A percentile compares a stretch with the other conserved stretches of the same genome.
These are phyloP conservation scores for Chlamydomonas incerta DNA, from an alignment of 139 green algal genomes.

Conservation along the genomic window DNA sequence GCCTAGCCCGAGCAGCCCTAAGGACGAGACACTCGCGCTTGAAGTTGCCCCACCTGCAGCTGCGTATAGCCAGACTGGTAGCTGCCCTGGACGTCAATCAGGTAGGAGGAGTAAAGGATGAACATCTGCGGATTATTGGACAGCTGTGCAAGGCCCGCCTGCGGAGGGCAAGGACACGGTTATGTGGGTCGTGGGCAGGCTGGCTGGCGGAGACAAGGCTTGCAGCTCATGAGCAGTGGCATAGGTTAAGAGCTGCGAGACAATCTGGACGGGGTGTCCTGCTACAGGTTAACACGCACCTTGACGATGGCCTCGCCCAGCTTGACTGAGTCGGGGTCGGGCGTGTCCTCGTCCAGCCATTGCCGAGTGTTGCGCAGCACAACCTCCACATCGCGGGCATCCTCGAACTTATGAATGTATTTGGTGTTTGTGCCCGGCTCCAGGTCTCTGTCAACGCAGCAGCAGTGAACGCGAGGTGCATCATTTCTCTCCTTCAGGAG, in stretches of 20 bases:
- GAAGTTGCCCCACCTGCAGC: not conserved
- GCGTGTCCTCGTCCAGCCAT: conserved; percentile 27
- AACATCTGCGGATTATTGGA: not conserved
- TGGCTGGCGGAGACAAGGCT: no score
- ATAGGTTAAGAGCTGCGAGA: no score
- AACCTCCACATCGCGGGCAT: conserved; percentile 19
- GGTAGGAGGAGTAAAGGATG: conserved; percentile 31
- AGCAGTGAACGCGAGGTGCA: no score
- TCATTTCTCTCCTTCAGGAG: no score
- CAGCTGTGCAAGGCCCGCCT: no score
- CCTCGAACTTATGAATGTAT: conserved; percentile 17
- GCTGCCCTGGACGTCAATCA: conserved; percentile 28
- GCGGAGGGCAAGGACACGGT: no score
- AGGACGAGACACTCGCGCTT: no score
- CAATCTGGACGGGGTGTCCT: no score
- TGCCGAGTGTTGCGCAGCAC: conserved; percentile 3
- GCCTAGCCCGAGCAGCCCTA: no score
- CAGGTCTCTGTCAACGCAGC: not conserved
- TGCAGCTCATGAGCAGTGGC: no score
- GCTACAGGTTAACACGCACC: no score
- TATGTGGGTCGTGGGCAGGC: no score
- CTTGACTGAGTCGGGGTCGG: not conserved
- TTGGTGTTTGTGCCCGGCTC: conserved; percentile 12
- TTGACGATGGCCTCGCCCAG: conserved; percentile 35
- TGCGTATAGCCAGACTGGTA: conserved; percentile 29